Base-by-base conservation (phyloP, 768 basidiomycete genomes). In the Suillus plorans region DNA sequence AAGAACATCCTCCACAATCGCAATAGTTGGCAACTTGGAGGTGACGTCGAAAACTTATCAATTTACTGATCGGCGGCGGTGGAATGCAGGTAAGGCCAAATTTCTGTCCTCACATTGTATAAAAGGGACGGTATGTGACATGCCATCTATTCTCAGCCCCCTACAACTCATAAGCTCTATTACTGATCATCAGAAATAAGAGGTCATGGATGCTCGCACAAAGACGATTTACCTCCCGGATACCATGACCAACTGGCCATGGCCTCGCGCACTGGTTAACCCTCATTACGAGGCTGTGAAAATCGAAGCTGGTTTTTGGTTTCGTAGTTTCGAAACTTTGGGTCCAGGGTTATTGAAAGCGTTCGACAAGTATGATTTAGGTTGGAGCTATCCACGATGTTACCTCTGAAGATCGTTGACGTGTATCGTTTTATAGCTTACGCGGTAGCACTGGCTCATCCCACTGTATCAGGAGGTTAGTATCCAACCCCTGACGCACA, bases 231-330 rank as follows among this genome's bases (percentile, higher is more conserved):
- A 68, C 58, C 71, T 83, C 42, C 81, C 82, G 4, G 73, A 80
- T 25, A 79, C 77, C 9, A 72, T 85, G 42, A 66, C 67, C 13
- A 69, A 69, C 20, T 85, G 83, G 83, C 81, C 81, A 1, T 84
- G 80, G 81, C 69, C 68, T 7, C 78, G 82, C 6, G 62, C 57
- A 36, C n/a, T n/a, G n/a, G 67, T 83, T 49, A 84, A 81, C 64
- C 74, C 78, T 1, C 66, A 77, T 66, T 82, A 81, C 56, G 63
- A 62, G 8, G 69, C 73, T 34, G 71, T 71, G 63, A 79, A 79
- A 59, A 68, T 66, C 0, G 77, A 77, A 57, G 79, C 81, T 1
- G 67, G 73, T 5, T 73, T 69, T 5, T 83, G 83, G 83, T 69
- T 75, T 41, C 73, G 74, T 42, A 61, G 66, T 16, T 81, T 80